These are phyloP conservation scores for Nemania diffusa DNA, from an alignment of 2,329 filamentous ascomycete genomes.

Conservation along the genomic window DNA sequence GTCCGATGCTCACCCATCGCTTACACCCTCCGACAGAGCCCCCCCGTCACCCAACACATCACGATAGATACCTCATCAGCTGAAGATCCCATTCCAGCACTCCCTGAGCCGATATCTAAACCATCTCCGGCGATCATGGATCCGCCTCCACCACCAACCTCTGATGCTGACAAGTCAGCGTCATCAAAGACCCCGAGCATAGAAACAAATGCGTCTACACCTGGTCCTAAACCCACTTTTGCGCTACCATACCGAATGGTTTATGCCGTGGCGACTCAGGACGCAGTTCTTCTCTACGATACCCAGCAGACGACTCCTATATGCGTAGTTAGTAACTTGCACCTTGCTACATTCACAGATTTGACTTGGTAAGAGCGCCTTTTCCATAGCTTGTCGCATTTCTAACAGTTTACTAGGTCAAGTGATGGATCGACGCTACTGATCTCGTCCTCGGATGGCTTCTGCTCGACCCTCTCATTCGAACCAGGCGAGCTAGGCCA, in stretches of 20 bases:
- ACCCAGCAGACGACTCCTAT: slow-evolving; percentile 95
- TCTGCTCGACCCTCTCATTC: slow-evolving; percentile 93
- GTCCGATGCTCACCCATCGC: slow-evolving; percentile 92
- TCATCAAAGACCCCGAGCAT: slow-evolving; percentile 61
- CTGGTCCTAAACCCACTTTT: slow-evolving; percentile 78
- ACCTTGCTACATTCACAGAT: slow-evolving; percentile 97
- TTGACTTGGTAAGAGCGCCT: slow-evolving; percentile 79
- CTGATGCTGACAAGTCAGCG: slow-evolving; percentile 59
- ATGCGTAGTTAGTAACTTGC: slow-evolving; percentile 94
- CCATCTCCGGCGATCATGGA: slow-evolving; percentile 78
- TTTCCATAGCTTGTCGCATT: neutral
- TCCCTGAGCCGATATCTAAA: slow-evolving; percentile 83
- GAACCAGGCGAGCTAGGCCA: slow-evolving; percentile 84
- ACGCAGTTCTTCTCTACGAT: slow-evolving; percentile 94
- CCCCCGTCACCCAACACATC: slow-evolving; percentile 82
- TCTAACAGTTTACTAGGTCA: slow-evolving; percentile 65
- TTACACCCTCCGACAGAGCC: slow-evolving; percentile 79
- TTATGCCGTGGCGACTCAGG: slow-evolving; percentile 96
- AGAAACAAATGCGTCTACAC: slow-evolving; percentile 61
- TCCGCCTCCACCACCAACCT: slow-evolving; percentile 74
- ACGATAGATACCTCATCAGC: slow-evolving; percentile 92
- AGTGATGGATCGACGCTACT: slow-evolving; percentile 81
- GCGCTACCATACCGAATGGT: slow-evolving; percentile 91
- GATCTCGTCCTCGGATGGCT: slow-evolving; percentile 98
- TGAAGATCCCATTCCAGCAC: slow-evolving; percentile 82